Percentiles rank a stretch among this genome's conserved stretches.
phyloP scores from a whole-genome alignment of 495 filamentous ascomycete species.

The Pseudevernia furfuracea region DNA sequence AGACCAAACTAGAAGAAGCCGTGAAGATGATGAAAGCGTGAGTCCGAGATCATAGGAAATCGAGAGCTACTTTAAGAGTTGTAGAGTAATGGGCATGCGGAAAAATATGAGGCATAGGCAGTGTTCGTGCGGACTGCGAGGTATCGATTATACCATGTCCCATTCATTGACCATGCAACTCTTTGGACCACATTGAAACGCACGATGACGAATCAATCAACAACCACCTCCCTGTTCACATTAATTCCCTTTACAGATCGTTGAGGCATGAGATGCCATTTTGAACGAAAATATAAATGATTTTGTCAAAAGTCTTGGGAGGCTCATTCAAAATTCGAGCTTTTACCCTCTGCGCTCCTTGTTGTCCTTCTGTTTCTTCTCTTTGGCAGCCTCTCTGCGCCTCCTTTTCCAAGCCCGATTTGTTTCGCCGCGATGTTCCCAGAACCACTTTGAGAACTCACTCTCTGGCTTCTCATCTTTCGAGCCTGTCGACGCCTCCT shows the following conservation, averaged over 20 bases:
- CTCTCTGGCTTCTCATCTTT: slow-evolving; percentile 42
- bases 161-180: background rate
- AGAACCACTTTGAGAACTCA: slow-evolving; percentile 86
- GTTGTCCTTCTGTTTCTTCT: slow-evolving; percentile 80
- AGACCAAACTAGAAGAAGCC: background rate
- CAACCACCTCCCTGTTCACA: background rate
- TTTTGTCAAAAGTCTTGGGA: too few species aligned
- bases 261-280: too few species aligned
- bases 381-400: slow-evolving; percentile 72
- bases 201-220: background rate
- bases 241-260: too few species aligned
- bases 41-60: background rate
- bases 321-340: too few species aligned
- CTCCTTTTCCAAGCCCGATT: slow-evolving; percentile 88
- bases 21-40: too few species aligned
- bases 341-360: slow-evolving; percentile 9
- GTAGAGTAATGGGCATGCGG: background rate
- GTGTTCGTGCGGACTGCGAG: background rate
- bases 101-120: background rate
- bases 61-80: background rate
- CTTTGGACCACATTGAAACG: background rate
- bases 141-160: background rate
- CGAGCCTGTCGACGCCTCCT: slow-evolving; percentile 23
- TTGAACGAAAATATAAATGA: too few species aligned
- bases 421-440: slow-evolving; percentile 79